phyloP scores from a whole-genome alignment of 495 filamentous ascomycete species.

The Clohesyomyces aquaticus region DNA sequence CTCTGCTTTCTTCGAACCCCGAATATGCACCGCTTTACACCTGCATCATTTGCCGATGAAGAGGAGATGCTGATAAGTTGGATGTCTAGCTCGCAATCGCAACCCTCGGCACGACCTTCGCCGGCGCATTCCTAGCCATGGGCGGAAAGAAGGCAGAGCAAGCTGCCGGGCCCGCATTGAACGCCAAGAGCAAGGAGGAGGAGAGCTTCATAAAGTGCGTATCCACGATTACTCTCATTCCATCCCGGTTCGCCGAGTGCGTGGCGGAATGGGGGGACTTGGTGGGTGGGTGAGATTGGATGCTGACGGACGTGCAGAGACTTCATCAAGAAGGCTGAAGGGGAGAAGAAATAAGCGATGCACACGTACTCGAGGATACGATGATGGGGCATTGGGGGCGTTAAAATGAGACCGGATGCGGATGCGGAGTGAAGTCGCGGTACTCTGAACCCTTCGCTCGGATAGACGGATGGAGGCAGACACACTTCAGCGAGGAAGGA shows the following conservation, averaged over 20 bases:
- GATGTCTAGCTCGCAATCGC: conserved; percentile 77
- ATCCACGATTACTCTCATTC: conserved; percentile 14
- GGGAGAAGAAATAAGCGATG: conserved; percentile 56
- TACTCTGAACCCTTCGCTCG: background rate
- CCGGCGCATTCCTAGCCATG: conserved; percentile 56
- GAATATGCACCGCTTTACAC: no score
- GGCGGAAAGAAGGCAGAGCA: conserved; percentile 64
- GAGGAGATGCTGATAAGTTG: background rate
- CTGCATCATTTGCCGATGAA: no score
- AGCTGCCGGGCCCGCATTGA: conserved; percentile 70
- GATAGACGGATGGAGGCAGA: conserved; percentile 8
- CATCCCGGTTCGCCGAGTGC: background rate
- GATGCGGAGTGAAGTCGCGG: background rate
- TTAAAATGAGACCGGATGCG: background rate
- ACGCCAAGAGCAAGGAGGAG: conserved; percentile 87
- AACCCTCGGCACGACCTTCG: conserved; percentile 70
- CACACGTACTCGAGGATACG: conserved; percentile 12
- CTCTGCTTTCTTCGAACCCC: no score
- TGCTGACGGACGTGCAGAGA: conserved; percentile 34
- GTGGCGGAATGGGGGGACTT: background rate
- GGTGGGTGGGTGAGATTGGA: background rate
- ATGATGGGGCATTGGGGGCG: background rate
- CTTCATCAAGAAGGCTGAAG: conserved; percentile 42
- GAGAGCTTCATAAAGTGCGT: conserved; percentile 96
- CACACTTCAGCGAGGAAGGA: conserved; percentile 1